These are phyloP conservation scores for Pneumocystis carinii DNA, from an alignment of 1,139 yeast genomes.

Conservation along the genomic window DNA sequence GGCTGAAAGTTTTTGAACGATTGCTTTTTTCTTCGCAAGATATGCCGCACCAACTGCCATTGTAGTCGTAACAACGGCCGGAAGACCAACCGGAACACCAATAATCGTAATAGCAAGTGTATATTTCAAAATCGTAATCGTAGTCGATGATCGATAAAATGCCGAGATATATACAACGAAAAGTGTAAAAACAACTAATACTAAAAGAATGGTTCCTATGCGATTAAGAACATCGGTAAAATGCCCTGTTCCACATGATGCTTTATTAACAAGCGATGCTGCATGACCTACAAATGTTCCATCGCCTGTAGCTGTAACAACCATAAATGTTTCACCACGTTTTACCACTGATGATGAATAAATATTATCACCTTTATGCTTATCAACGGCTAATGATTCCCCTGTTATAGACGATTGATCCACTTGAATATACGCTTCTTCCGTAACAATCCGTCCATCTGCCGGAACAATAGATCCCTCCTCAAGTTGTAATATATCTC, in stretches of 20 bases:
- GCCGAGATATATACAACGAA: slow-evolving; percentile 85
- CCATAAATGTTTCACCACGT: slow-evolving; percentile 94
- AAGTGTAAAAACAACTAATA: slow-evolving; percentile 75
- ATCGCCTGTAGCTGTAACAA: slow-evolving; percentile 94
- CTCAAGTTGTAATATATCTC: slow-evolving; percentile 63
- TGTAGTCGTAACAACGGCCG: slow-evolving; percentile 98
- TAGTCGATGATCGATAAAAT: slow-evolving; percentile 85
- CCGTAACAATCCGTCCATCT: slow-evolving; percentile 85
- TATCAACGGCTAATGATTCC: slow-evolving; percentile 93
- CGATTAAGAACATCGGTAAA: slow-evolving; percentile 96
- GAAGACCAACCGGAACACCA: slow-evolving; percentile 99
- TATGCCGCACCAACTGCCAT: slow-evolving; percentile 99
- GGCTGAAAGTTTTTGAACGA: slow-evolving; percentile 95
- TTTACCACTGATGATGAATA: slow-evolving; percentile 92
- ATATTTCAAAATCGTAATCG: slow-evolving; percentile 84
- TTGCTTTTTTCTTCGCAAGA: slow-evolving; percentile 96
- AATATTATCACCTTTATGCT: slow-evolving; percentile 72
- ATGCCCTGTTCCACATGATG: slow-evolving; percentile 87
- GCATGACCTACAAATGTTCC: slow-evolving; percentile 88
- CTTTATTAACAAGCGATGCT: slow-evolving; percentile 92
- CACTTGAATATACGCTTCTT: slow-evolving; percentile 77
- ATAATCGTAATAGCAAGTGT: slow-evolving; percentile 89
- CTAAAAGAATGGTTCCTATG: slow-evolving; percentile 86
- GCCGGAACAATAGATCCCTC: slow-evolving; percentile 75
- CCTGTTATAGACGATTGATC: slow-evolving; percentile 98